Conservation (phyloP, 345 rosid genomes). For the Kernera saxatilis region DNA sequence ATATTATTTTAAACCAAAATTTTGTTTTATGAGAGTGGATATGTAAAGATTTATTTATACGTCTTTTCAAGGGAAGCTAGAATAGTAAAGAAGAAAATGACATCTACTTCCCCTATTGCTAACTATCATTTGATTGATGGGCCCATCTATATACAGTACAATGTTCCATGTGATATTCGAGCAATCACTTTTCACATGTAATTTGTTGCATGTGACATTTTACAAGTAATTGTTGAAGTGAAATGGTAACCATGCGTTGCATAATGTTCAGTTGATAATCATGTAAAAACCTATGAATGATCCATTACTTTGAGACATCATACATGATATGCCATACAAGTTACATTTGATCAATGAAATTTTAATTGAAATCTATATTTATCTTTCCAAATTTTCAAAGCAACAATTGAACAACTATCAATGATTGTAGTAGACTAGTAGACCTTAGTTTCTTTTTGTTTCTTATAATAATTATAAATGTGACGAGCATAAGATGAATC, state of each 20-base stretch:
- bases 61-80: background rate
- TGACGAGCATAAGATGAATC: background rate
- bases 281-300: no score
- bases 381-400: no score
- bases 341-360: no score
- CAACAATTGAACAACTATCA: background rate
- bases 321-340: background rate
- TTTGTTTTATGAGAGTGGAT: background rate
- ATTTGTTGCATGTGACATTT: background rate
- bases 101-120: background rate
- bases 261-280: no score
- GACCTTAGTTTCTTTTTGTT: background rate
- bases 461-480: background rate
- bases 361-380: no score
- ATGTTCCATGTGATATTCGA: background rate
- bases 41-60: background rate
- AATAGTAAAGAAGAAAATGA: background rate
- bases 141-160: background rate
- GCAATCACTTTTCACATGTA: no score
- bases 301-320: no score
- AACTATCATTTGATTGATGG: background rate
- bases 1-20: no score
- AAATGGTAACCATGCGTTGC: background rate
- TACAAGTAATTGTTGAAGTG: background rate
- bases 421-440: no score